phyloP scores from a whole-genome alignment of 176 grass and related monocot genomes.

The Paspalum vaginatum region DNA sequence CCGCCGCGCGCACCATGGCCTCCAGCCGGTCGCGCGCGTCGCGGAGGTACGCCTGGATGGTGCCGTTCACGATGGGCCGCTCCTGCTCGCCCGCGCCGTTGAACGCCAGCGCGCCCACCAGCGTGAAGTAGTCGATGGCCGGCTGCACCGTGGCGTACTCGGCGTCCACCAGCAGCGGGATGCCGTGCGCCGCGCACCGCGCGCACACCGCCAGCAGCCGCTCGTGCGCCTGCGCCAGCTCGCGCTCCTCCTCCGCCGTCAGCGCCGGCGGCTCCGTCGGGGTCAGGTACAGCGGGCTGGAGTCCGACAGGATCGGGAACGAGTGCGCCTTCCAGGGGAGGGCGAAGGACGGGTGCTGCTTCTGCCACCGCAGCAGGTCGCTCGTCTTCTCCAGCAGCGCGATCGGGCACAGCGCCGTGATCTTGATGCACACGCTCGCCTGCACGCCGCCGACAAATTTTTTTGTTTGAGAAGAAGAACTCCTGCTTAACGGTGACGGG shows the following conservation, averaged over 20 bases:
- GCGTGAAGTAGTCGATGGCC: conserved; percentile 92
- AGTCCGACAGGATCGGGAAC: conserved; percentile 68
- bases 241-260: conserved; percentile 56
- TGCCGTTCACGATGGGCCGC: conserved; percentile 64
- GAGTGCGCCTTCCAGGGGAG: conserved; percentile 77
- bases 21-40: conserved; percentile 74
- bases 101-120: conserved; percentile 54
- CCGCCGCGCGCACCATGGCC: conserved; percentile 45
- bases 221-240: conserved; percentile 62
- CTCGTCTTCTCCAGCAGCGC: conserved; percentile 75
- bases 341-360: conserved; percentile 58
- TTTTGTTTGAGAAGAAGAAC: too few species aligned
- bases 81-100: conserved; percentile 43
- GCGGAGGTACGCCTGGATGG: conserved; percentile 85
- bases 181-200: conserved; percentile 61
- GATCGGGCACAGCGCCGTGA: conserved; percentile 88
- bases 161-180: conserved; percentile 79
- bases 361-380: conserved; percentile 84
- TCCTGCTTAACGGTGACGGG: too few species aligned
- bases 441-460: conserved; percentile 19
- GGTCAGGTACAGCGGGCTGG: conserved; percentile 79
- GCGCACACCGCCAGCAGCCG: conserved; percentile 59
- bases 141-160: conserved; percentile 93
- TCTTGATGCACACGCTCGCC: conserved; percentile 95
- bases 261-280: conserved; percentile 54